Conservation (phyloP, 371 early-diverging fungal species). For the Mucor racemosus region DNA sequence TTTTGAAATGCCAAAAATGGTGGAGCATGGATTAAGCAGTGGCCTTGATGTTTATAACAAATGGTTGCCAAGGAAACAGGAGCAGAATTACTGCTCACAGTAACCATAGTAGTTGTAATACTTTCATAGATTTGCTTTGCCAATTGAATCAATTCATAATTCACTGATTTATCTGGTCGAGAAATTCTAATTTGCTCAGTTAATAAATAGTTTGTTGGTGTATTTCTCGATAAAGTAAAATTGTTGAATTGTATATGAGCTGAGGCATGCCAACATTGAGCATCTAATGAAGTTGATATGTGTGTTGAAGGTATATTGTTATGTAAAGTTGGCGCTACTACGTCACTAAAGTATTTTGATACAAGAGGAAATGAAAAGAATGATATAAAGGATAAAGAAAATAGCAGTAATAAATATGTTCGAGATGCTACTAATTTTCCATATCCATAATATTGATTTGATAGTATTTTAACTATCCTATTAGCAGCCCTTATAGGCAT, state of each 20-base stretch:
- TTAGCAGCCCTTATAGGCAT: slow-evolving; percentile 28
- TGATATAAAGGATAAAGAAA: slow-evolving; percentile 31
- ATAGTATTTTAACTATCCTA: slow-evolving; percentile 21
- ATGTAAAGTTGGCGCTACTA: slow-evolving; percentile 13
- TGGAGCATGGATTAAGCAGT: slow-evolving; percentile 63
- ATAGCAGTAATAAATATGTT: slow-evolving; percentile 26
- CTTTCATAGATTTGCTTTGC: slow-evolving; percentile 28
- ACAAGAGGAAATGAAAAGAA: slow-evolving; percentile 32
- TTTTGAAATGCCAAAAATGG: slow-evolving; percentile 26
- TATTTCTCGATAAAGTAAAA: slow-evolving; percentile 16
- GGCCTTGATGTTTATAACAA: slow-evolving; percentile 32
- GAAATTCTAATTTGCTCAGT: slow-evolving; percentile 45
- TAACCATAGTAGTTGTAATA: slow-evolving; percentile 26
- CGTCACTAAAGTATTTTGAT: slow-evolving; percentile 11
- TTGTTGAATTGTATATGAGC: slow-evolving; percentile 38
- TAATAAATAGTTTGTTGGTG: slow-evolving; percentile 32
- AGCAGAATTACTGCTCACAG: slow-evolving; percentile 14
- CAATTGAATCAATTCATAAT: slow-evolving; percentile 29
- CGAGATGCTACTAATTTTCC: slow-evolving; percentile 28
- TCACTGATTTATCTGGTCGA: slow-evolving; percentile 27
- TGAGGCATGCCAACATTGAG: slow-evolving; percentile 45
- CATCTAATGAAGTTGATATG: slow-evolving; percentile 26
- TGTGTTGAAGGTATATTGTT: slow-evolving; percentile 26
- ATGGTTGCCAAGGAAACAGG: slow-evolving; percentile 30
- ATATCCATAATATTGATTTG: slow-evolving; percentile 30